These are phyloP conservation scores for Didymella glomerata DNA, from an alignment of 2,329 filamentous ascomycete species.

Conservation along the genomic window DNA sequence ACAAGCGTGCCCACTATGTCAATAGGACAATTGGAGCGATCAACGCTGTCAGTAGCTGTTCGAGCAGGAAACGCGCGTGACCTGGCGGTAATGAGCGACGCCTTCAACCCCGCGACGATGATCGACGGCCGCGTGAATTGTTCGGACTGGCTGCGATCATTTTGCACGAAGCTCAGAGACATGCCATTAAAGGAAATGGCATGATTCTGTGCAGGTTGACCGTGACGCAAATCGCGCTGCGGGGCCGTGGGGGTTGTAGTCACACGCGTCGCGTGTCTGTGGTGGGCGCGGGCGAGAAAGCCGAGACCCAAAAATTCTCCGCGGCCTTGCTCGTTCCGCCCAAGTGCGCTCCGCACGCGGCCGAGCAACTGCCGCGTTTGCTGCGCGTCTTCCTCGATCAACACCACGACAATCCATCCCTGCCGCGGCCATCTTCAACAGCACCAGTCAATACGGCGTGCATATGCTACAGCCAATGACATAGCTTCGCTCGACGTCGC, in stretches of 20 bases:
- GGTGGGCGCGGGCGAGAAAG: not conserved
- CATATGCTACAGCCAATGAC: not conserved
- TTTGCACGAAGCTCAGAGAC: not conserved
- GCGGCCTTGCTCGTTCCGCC: not conserved
- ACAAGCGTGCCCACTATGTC: not conserved
- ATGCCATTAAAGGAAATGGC: not conserved
- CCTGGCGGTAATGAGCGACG: not conserved
- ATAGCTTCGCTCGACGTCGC: not conserved
- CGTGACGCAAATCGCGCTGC: not conserved
- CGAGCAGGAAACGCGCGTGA: not conserved
- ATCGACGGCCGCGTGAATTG: not conserved
- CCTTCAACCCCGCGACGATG: not conserved
- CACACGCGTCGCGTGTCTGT: not conserved
- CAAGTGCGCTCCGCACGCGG: slow-evolving; percentile 8
- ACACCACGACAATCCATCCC: slow-evolving; percentile 2
- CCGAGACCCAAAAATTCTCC: not conserved
- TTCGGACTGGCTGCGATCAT: no score
- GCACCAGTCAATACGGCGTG: not conserved
- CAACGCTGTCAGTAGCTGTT: not conserved
- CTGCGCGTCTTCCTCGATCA: slow-evolving; percentile 6
- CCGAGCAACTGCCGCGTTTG: slow-evolving; percentile 16
- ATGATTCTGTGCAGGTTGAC: not conserved
- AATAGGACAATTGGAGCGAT: not conserved
- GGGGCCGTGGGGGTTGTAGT: not conserved
- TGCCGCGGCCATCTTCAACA: slow-evolving; percentile 1